Evolutionary conservation across 2,329 filamentous ascomycete species (phyloP), one percentile per base, ranked within the genome.

Genomic region (Chaetoscypha palmicola): DNA sequence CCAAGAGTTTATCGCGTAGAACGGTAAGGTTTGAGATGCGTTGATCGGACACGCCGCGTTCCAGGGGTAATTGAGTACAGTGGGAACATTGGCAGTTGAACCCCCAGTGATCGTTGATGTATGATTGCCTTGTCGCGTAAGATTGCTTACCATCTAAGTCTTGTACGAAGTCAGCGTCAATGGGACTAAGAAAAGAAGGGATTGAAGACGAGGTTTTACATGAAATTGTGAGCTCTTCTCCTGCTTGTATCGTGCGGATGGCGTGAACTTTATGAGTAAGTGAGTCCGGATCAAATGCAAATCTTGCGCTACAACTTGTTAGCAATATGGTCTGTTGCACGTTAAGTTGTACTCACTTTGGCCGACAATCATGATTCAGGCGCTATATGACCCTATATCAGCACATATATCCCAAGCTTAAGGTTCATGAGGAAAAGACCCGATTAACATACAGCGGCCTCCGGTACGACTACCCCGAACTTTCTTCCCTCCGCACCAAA

Each of bases 171-270:
- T 8, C 14, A 33, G 21, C 17, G 31, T 12, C 14, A 16, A 23
- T 17, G 5, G 10, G 12, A 16, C 2, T 17, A 5, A 9, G 7
- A 12, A 22, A 12, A 2, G 17, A 7, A 22, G 21, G 10, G 26
- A 7, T 5, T 19, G 4, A 8, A 19, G 16, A 3, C 21, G n/a
- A 5, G 9, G 3, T 14, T 4, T 11, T 26, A 35, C 39, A 48
- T 10, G 45, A 46, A 19, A 51, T 43, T n/a, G 48, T 51, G 7
- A 51, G 35, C 31, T 51, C 48, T 33, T 51, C 48, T 16, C 48
- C 48, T 1, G 40, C n/a, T 10, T 41, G 8, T 10, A 51, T 51
- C n/a, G 21, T 37, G n/a, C 46, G 37, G 4, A 38, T 20, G 16
- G 48, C 48, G 26, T 51, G 48, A 16, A 46, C 40, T 38, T 44